phyloP scores from a whole-genome alignment of 768 basidiomycete genomes.

The Hericium alpestre region DNA sequence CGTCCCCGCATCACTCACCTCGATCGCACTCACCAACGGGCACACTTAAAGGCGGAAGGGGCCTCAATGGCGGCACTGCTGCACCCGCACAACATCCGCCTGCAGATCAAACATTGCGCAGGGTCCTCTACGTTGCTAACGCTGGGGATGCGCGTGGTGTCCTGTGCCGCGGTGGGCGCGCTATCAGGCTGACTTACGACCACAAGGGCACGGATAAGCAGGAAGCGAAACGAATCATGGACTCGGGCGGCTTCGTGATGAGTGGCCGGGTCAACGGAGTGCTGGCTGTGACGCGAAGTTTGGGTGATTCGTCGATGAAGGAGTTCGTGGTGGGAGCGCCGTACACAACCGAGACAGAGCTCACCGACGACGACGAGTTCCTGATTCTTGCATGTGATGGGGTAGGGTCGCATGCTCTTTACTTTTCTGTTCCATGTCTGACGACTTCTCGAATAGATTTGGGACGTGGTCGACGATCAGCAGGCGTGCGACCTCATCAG shows the following conservation, averaged over 20 bases:
- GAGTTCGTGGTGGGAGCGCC: slow-evolving; percentile 98
- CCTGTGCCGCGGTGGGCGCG: slow-evolving; percentile 81
- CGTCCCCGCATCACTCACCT: slow-evolving; percentile 2
- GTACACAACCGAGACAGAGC: slow-evolving; percentile 94
- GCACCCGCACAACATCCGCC: slow-evolving; percentile 13
- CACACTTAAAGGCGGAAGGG: slow-evolving; percentile 3
- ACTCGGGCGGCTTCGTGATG: slow-evolving; percentile 98
- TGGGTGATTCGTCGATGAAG: slow-evolving; percentile 98
- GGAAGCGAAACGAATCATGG: slow-evolving; percentile 94
- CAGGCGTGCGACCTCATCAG: slow-evolving; percentile 79
- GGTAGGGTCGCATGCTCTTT: slow-evolving; percentile 29
- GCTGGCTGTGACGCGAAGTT: slow-evolving; percentile 86
- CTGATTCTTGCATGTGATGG: slow-evolving; percentile 96
- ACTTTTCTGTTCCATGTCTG: too few species aligned
- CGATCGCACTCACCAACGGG: slow-evolving; percentile 9
- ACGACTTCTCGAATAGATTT: slow-evolving; percentile 46
- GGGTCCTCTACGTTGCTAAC: slow-evolving; percentile 90
- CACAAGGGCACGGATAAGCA: slow-evolving; percentile 97
- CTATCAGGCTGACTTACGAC: slow-evolving; percentile 91
- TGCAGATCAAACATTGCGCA: slow-evolving; percentile 31
- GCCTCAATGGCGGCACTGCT: slow-evolving; percentile 2
- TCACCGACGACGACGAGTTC: slow-evolving; percentile 88
- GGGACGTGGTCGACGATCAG: slow-evolving; percentile 94
- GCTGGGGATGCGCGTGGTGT: slow-evolving; percentile 95
- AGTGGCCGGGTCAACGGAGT: slow-evolving; percentile 98